Base-by-base conservation (phyloP, 108 stramenopile genomes). In the Schizochytrium sp. region DNA sequence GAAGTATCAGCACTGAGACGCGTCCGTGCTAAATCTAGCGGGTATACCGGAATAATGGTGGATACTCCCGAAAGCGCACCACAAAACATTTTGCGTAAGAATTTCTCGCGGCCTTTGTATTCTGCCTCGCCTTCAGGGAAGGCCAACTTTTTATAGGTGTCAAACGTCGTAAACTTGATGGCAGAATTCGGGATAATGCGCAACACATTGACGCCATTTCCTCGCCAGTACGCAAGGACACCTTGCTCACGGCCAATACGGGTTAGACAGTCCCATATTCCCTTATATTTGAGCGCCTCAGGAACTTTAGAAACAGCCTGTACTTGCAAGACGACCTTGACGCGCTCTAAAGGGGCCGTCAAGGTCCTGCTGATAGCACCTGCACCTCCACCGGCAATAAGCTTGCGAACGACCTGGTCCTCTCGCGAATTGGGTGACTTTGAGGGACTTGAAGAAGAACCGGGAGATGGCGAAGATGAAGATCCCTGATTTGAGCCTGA, bases 261-360 rank as follows among this genome's bases (percentile, higher is more conserved):
- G 19, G 19, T n/a, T n/a, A 60, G 19, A n/a, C 59, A 60, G 59
- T 60, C 59, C 17, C 17, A 17, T 19, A 60, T 60, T 19, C 59
- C 59, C n/a, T 60, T 60, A n/a, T 60, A 60, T n/a, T 60, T 17
- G 19, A 19, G 59, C n/a, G 17, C 59, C 59, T 19, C 59, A 19
- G 59, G 59, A n/a, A 60, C 59, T n/a, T 60, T 60, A n/a, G 59
- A 60, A n/a, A 60, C 59, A 60, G 59, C n/a, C n/a, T 60, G 59
- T 17, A n/a, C n/a, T n/a, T 60, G 59, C 17, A 60, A n/a, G 19
- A 60, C 19, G 17, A 60, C 59, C 59, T 60, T 60, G 59, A n/a
- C n/a, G 19, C 59, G 59, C 59, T 60, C 59, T n/a, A 60, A n/a
- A 60, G 59, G 59, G 0, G 59, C 59, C 17, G 59, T 60, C 59